Evolutionary conservation across 2,329 filamentous ascomycete genomes (phyloP).

Genomic region (Pseudopyricularia javanii): DNA sequence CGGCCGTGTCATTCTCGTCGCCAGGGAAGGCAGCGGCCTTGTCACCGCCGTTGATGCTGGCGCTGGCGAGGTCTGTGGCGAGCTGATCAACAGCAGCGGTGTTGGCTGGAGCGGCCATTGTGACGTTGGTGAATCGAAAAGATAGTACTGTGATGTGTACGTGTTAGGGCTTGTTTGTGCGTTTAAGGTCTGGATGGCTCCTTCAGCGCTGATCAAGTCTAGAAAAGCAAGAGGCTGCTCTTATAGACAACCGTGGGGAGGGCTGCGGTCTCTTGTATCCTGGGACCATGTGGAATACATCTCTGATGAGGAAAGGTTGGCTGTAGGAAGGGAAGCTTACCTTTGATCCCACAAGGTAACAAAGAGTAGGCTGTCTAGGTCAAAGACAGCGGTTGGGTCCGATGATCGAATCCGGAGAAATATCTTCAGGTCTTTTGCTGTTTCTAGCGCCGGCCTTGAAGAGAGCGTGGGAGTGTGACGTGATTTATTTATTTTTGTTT

Average conservation of each 20-base stretch:
- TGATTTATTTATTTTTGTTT: not conserved
- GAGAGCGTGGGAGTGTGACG: not conserved
- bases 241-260: not conserved
- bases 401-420: not conserved
- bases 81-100: constrained; percentile 65
- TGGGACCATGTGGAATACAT: not conserved
- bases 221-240: not conserved
- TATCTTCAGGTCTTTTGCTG: not conserved
- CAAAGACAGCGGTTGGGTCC: not conserved
- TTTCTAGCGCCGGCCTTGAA: not conserved
- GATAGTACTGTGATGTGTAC: not conserved
- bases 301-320: not conserved
- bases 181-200: not conserved
- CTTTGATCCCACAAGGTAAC: not conserved
- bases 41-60: constrained; percentile 56
- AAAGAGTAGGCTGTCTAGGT: not conserved
- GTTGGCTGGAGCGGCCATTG: constrained; percentile 49
- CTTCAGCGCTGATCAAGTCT: not conserved
- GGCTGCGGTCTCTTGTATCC: not conserved
- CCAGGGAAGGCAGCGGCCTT: constrained; percentile 45
- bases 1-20: constrained; percentile 51
- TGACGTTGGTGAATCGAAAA: constrained; percentile 12
- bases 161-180: not conserved
- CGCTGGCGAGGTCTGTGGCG: constrained; percentile 62
- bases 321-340: not conserved